Evolutionary conservation across 768 basidiomycete genomes (phyloP), one percentile per base, ranked within the genome.

Genomic region (Sistotremastrum suecicum): DNA sequence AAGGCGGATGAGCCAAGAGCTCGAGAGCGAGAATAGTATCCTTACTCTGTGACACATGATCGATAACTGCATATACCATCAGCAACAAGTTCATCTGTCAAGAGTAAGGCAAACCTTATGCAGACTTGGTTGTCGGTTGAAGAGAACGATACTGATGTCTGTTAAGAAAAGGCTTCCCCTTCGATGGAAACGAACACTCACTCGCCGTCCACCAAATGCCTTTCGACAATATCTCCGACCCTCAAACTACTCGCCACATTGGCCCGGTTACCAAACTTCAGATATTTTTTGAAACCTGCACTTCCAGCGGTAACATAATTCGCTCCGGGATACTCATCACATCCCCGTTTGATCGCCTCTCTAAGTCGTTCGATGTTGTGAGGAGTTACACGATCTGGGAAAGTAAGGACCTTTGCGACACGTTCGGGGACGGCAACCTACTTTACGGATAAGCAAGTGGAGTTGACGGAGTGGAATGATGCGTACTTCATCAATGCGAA

Each of bases 71-170:
- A 45, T 34, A 49, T 11, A 32, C 10, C 39, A 28, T 34, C 10
- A 49, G 52, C 33, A 49, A 50, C 35, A 10, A 9, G 28, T 8
- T 41, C 39, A 6, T 20, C 20, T 20, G 20, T 48, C 20, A 28
- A 10, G 48, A 5, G 35, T 29, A 36, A 11, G 38, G 33, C 0
- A 3, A 48, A 47, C 86, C 66, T 91, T 97, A 63, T 99, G 95
- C 60, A 99, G 69, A 77, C 88, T 91, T 4, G 95, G 95, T 57
- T 99, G 95, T 48, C 95, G 90, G 64, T 99, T 99, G 68, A 99
- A 99, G 36, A 99, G 67, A 2, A 95, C 89, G 50, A 99, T 80
- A 59, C 69, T 71, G 47, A 12, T 12, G 29, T 11, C 12, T 36
- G 8, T 7, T 34, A 5, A 36, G 9, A 7, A 49, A 7, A 31